Evolutionary conservation across 1,139 yeast species (phyloP), one percentile per base, ranked within the genome.

Genomic region (Pichia sp.): DNA sequence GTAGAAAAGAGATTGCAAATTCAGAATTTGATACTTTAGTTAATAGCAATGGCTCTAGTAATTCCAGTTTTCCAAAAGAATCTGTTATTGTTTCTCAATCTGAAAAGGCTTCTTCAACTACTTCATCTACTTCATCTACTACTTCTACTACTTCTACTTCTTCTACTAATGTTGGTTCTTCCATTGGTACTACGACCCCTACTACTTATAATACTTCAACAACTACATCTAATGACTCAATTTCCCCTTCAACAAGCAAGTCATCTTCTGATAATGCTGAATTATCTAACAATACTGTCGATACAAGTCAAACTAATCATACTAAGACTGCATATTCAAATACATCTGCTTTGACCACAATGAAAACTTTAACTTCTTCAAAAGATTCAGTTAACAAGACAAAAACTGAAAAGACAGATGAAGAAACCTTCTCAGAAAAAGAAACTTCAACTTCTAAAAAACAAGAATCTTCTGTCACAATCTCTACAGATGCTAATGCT

Each of bases 1-100:
- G 87, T 14, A 75, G 88, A 61, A 57, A 61, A 35, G 59, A 61
- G 1, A 62, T 70, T 45, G 85, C 78, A 10, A 61, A 65, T 35
- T 56, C 60, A 10, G 82, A 80, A 37, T 77, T 76, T 51, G 64
- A 60, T 18, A 53, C 59, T 21, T 64, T 78, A 42, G 64, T 60
- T 32, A 46, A 47, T 35, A 67, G 67, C 38, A 63, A 54, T 20
- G 31, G 14, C 11, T 23, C 15, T 27, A n/a, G n/a, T n/a, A 18
- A 24, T 23, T 9, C 31, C 28, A 14, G 20, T 27, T 15, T 28
- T 19, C 4, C 9, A 28, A 21, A 18, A 8, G 8, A 22, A 23
- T 11, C 13, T 10, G 26, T 21, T 21, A 22, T 29, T 11, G 3
- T 21, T 24, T 40, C 36, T 9, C 14, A 14, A 5, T 9, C 21